Base-by-base conservation (phyloP, 805 yeast species). In the Pichia manshurica region DNA sequence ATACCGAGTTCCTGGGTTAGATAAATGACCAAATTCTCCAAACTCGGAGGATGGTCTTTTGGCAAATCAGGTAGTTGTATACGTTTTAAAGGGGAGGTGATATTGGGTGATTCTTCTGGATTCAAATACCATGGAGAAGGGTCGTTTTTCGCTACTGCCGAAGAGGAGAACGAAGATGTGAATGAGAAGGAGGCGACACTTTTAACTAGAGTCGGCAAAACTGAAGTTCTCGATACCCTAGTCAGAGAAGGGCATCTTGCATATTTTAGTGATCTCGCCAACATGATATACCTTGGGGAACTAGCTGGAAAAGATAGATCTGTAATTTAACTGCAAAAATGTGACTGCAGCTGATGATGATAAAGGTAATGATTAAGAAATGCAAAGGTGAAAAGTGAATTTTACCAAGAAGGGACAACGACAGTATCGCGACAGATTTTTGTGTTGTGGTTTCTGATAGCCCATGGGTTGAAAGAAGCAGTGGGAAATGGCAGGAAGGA, bases 1-100 rank as follows among this genome's bases (percentile, higher is more conserved):
- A 90, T 65, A 9, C 96, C 95, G 50, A 85, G 72, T 31, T 84
- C 81, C 5, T 69, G 62, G 3, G 78, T 75, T 48, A 85, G 60
- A 45, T 74, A 69, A 5, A 69, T 57, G 10, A 81, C 58, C 9
- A 84, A 61, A 3, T 64, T 63, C 31, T 61, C 59, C 8, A 89
- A 56, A 1, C 77, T 60, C 0, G 54, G 58, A 0, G 96, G 96
- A 0, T 87, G 65, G 40, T 72, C 56, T 1, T 50, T 53, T 0
- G 96, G 96, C 4, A 84, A 53, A 3, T 59, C 69, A 0, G 96
- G 91, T 37, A 81, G 58, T 40, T 62, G 68, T 2, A 52, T 48
- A 33, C 51, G 43, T 28, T 48, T 54, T 8, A 57, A 49, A 13
- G 64, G 63, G n/a, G 59, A 56, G 3, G 49, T 21, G 6, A 56